Evolutionary conservation across 768 basidiomycete species (phyloP).

Genomic region (Rhodotorula sphaerocarpa): DNA sequence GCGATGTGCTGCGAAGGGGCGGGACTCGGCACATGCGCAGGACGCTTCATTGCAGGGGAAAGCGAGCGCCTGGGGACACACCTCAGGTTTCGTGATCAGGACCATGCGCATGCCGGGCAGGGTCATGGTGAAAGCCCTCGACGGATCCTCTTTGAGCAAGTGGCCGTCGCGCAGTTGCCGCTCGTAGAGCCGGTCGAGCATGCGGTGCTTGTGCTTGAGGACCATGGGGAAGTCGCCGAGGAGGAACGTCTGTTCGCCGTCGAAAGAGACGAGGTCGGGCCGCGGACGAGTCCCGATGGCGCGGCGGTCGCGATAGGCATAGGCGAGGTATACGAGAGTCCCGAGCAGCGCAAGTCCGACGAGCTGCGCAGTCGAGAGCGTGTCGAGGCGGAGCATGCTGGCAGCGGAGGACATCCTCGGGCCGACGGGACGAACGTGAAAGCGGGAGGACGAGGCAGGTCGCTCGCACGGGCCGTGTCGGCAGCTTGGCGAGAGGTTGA

Average conservation of each 20-base stretch:
- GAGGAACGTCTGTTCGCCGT: not conserved
- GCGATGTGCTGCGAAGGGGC: constrained; percentile 12
- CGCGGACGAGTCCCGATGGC: constrained; percentile 10
- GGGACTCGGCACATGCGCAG: no score
- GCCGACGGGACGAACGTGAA: no score
- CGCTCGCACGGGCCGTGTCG: no score
- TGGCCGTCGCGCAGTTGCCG: not conserved
- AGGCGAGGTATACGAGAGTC: not conserved
- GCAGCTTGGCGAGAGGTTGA: no score
- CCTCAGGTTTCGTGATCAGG: constrained; percentile 2
- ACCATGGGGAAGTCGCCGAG: constrained; percentile 7
- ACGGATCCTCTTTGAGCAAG: not conserved
- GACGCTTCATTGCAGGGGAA: not conserved
- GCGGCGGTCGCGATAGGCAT: constrained; percentile 7
- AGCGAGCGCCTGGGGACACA: not conserved
- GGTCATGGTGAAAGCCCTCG: not conserved
- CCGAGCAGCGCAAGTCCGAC: not conserved
- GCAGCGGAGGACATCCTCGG: no score
- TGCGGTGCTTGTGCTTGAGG: constrained; percentile 6
- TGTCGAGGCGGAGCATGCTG: not conserved
- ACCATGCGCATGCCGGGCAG: constrained; percentile 18
- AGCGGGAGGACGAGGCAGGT: no score
- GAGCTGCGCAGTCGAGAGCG: not conserved
- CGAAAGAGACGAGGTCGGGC: not conserved
- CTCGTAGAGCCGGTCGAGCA: constrained; percentile 6